These are phyloP conservation scores for Eutrema yunnanense DNA, from an alignment of 345 rosid species.

Conservation along the genomic window DNA sequence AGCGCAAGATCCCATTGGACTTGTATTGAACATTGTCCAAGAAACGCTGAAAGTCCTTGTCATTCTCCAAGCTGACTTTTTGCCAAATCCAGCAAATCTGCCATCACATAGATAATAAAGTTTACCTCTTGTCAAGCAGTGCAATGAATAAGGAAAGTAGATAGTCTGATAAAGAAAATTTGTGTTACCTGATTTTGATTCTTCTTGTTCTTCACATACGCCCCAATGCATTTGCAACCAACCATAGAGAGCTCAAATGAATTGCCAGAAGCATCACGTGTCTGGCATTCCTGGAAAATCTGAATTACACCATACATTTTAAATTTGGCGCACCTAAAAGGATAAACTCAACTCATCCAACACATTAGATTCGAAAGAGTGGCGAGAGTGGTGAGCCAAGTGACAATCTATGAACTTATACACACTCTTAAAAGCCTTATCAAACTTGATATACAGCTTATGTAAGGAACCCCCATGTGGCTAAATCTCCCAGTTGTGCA, in stretches of 20 bases:
- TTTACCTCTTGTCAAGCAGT: neutral
- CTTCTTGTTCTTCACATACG: conserved; percentile 88
- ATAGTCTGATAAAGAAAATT: neutral
- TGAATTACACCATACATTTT: conserved; percentile 26
- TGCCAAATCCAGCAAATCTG: conserved; percentile 98
- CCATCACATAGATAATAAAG: conserved; percentile 9
- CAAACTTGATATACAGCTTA: neutral
- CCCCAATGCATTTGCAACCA: conserved; percentile 89
- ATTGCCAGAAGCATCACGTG: conserved; percentile 48
- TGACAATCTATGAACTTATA: neutral
- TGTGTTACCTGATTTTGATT: conserved; percentile 80
- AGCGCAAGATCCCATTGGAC: conserved; percentile 66
- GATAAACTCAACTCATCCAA: neutral
- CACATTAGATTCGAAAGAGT: neutral
- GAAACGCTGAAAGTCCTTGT: conserved; percentile 83
- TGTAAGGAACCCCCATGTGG: neutral
- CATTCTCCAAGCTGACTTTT: conserved; percentile 60
- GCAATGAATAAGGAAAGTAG: neutral
- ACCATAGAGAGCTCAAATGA: conserved; percentile 69
- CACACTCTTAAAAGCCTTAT: neutral
- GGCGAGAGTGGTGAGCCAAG: neutral
- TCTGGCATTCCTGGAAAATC: conserved; percentile 68
- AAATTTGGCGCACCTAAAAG: neutral
- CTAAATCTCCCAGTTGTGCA: neutral
- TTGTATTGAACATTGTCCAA: conserved; percentile 92